Percentiles rank a stretch among this genome's conserved stretches.
These are phyloP conservation scores for Testicularia cyperi DNA, from an alignment of 1,284 basidiomycete genomes.

Conservation along the genomic window DNA sequence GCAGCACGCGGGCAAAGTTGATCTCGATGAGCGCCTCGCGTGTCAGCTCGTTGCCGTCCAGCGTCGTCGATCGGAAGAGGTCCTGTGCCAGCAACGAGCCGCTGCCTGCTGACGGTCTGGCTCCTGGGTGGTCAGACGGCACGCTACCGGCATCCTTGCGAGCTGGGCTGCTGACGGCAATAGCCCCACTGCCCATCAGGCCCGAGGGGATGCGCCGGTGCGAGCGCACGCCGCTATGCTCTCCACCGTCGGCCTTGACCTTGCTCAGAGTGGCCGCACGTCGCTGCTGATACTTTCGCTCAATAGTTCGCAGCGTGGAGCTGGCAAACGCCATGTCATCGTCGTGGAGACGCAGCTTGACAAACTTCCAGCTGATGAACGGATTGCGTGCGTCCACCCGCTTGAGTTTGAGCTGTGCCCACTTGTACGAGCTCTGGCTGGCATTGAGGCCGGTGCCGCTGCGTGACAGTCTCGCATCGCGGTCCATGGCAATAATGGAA, in stretches of 20 bases:
- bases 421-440: constrained; percentile 31
- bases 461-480: constrained; percentile 11
- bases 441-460: constrained; percentile 12
- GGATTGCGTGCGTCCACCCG: constrained; percentile 52
- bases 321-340: constrained; percentile 47
- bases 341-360: constrained; percentile 44
- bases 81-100: constrained; percentile 6
- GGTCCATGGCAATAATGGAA: constrained; percentile 42
- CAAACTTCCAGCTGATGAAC: constrained; percentile 51
- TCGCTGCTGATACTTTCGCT: constrained; percentile 36
- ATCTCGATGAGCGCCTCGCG: constrained; percentile 52
- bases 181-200: background rate
- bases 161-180: too few relatives aligned
- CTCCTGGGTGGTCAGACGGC: too few relatives aligned
- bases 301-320: constrained; percentile 37
- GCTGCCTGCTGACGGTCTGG: too few relatives aligned
- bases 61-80: constrained; percentile 4
- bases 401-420: constrained; percentile 34
- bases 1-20: constrained; percentile 46
- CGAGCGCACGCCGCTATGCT: background rate
- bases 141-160: too few relatives aligned
- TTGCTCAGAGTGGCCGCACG: constrained; percentile 7
- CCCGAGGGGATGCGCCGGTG: constrained; percentile 21
- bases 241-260: background rate
- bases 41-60: constrained; percentile 37